Base-by-base conservation (phyloP, 129 eudicot genomes). In the Chrysanthemum seticuspe region DNA sequence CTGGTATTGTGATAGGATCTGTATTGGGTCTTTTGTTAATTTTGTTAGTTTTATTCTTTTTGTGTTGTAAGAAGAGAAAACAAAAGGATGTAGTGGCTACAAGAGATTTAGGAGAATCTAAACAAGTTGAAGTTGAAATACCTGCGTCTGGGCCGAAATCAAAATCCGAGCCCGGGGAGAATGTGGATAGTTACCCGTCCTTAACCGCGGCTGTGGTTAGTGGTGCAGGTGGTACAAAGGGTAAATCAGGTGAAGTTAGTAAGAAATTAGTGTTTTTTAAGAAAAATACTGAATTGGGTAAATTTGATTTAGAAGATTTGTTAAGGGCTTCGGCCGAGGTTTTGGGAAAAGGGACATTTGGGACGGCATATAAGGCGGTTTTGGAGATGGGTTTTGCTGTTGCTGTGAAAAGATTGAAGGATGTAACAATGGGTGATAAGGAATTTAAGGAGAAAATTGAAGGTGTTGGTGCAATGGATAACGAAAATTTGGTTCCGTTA, bases 321-420 rank as follows among this genome's bases (percentile, higher is more conserved):
- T 65, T 92, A 68, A 79, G 86, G 58, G 98, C 98, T 0, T 92
- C 98, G 0, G 98, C 98, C 0, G 98, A 89, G 83, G 98, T 92
- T 40, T 77, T 89, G 66, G 98, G 98, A 23, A 92, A 89, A 75
- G 98, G 98, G 65, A 92, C 94, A 0, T 87, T 89, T 61, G 98
- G 98, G 44, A 92, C 98, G 16, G 93, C 96, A 3, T 92, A 92
- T 36, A 92, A 92, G 84, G 98, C 98, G 44, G 87, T 81, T 45
- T 19, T 92, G 57, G 98, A 89, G 68, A 70, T 21, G 34, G 98
- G 98, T 2, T 64, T 80, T 50, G 83, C 85, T 19, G 91, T 92
- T 72, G 98, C 91, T 14, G 98, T 92, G 64, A 92, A 92, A 87
- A 79, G 98, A 83, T 81, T 92, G 87, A 89, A 83, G 79, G 98